Conservation (phyloP, 1,139 yeast species). For the Pichia kudriavzevii region DNA sequence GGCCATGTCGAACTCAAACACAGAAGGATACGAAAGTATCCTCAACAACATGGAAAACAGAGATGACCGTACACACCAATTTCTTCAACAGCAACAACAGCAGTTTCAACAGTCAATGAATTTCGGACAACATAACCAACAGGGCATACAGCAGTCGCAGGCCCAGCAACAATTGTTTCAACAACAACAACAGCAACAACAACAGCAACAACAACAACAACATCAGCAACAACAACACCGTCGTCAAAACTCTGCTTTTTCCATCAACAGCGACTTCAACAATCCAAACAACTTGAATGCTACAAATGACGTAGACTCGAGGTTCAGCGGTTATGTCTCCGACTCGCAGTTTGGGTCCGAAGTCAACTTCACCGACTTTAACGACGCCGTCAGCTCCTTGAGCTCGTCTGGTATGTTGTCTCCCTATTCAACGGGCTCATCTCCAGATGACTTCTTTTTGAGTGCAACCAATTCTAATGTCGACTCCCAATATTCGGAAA, state of each 20-base stretch:
- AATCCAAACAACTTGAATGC: conserved; percentile 2
- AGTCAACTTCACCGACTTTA: conserved; percentile 24
- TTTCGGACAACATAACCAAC: conserved; percentile 8
- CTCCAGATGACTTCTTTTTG: conserved; percentile 27
- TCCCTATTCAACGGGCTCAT: conserved; percentile 29
- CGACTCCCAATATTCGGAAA: conserved; percentile 16
- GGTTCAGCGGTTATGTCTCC: conserved; percentile 17
- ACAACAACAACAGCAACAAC: conserved; percentile 13
- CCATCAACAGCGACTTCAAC: conserved; percentile 6
- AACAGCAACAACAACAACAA: conserved; percentile 4
- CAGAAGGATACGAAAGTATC: conserved; percentile 8
- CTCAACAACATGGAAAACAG: conserved; percentile 6
- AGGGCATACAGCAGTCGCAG: conserved; percentile 9
- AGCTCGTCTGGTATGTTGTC: conserved; percentile 25
- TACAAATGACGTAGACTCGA: conserved; percentile 7
- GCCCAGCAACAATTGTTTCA: conserved; percentile 19
- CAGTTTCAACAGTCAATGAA: conserved; percentile 13
- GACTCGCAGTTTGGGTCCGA: conserved; percentile 21
- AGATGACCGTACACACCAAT: conserved; percentile 10
- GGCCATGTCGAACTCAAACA: conserved; percentile 2
- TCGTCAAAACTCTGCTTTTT: conserved; percentile 1
- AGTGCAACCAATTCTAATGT: conserved; percentile 16
- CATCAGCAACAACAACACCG: background rate
- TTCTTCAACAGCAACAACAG: conserved; percentile 11
- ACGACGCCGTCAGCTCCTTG: conserved; percentile 26